Base-by-base conservation (phyloP, 441 rosid species). In the Omphalea diandra region DNA sequence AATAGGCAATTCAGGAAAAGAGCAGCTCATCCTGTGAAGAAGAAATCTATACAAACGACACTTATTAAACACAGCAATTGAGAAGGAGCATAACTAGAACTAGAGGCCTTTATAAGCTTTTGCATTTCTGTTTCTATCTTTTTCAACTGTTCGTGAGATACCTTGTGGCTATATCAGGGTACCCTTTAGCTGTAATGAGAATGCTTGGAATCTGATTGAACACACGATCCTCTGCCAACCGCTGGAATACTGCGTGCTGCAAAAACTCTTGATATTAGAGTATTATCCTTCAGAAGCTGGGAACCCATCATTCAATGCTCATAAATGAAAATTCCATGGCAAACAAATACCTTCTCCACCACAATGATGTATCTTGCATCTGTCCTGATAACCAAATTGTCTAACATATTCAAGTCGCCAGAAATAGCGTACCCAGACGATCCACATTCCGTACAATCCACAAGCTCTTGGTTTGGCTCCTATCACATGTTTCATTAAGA, bases 111-210 rank as follows among this genome's bases (percentile, higher is more conserved):
- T n/a, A 2, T 32, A 1, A 20, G 0, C 22, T 11, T 54, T 22
- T 41, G 6, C 5, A 7, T 5, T 18, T 0, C 0, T 20, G 46
- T 15, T 56, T 56, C 36, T 14, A 15, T 3, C 7, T 5, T 26
- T 26, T 27, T 15, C 26, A 33, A 59, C 32, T 22, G 22, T 32
- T 22, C 18, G 59, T 71, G 24, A 61, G 24, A 44, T 82, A 90
- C 99, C 99, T 89, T 69, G 98, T 90, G 68, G 95, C 97, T 73
- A 93, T 88, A 75, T 95, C 99, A 35, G 98, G 99, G 74, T 95
- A 95, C 67, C 99, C 99, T 83, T 78, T 95, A 5, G 97, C 98
- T 6, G 99, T 95, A 63, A 93, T 86, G 67, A 95, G 85, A 55
- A 95, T 87, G 75, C 92, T 84, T 41, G 98, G 98, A 68, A 93